Percentiles rank a stretch among this genome's conserved stretches.
These are phyloP conservation scores for Zygnema circumcarinatum DNA, from an alignment of 139 green algal species.

Conservation along the genomic window DNA sequence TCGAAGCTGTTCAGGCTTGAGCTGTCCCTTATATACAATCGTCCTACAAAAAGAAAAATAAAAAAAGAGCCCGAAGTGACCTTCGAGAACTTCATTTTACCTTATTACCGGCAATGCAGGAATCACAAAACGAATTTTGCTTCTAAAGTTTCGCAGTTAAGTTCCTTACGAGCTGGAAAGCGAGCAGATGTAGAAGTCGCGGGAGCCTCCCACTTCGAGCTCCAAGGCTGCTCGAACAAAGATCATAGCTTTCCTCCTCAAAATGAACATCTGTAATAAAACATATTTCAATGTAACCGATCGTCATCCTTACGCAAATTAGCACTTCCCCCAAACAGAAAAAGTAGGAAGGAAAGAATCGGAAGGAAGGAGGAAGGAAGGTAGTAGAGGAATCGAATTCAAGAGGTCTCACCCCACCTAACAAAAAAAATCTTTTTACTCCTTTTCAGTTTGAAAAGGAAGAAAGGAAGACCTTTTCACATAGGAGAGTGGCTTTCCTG, in stretches of 20 bases:
- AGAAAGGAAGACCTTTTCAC: too few species aligned
- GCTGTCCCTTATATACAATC: constrained; percentile 97
- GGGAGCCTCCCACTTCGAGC: constrained; percentile 26
- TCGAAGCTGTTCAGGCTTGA: constrained; percentile 85
- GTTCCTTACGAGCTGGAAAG: constrained; percentile 73
- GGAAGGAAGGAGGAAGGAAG: too few species aligned
- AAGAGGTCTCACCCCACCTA: too few species aligned
- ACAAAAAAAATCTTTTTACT: too few species aligned
- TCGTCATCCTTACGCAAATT: not conserved
- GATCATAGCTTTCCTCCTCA: constrained; percentile 80
- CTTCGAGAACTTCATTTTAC: too few species aligned
- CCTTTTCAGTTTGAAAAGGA: too few species aligned
- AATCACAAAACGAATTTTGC: not conserved
- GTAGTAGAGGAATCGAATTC: too few species aligned
- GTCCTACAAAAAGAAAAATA: constrained; percentile 72
- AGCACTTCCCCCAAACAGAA: not conserved
- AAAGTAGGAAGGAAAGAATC: not conserved
- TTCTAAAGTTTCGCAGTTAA: too few species aligned
- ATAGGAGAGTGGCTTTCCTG: too few species aligned
- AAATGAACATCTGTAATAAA: constrained; percentile 81
- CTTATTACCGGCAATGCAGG: too few species aligned
- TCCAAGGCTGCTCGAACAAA: constrained; percentile 36
- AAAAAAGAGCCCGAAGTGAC: constrained; percentile 15
- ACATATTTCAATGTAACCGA: constrained; percentile 22
- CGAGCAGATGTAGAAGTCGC: constrained; percentile 91